Evolutionary conservation across 192 early-diverging fungal species (phyloP).

Genomic region (Entomortierella chlamydospora): DNA sequence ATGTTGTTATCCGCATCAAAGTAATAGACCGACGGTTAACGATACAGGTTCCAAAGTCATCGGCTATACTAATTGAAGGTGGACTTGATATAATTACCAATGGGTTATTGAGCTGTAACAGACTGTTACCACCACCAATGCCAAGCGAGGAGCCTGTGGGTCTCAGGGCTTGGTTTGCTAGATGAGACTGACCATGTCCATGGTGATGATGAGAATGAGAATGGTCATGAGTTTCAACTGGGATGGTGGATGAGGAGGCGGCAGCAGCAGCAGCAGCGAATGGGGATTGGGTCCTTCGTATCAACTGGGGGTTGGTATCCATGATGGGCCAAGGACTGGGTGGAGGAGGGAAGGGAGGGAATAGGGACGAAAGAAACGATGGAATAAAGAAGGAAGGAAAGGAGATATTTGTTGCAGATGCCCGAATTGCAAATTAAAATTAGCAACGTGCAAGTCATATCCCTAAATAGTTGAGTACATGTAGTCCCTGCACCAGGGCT

Average conservation of each 20-base stretch:
- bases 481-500: too few relatives aligned
- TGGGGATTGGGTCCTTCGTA: constrained; percentile 47
- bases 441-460: too few relatives aligned
- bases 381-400: not conserved
- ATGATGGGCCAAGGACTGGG: not conserved
- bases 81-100: constrained; percentile 10
- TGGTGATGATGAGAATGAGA: constrained; percentile 15
- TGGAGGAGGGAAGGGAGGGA: not conserved
- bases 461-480: too few relatives aligned
- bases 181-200: constrained; percentile 4
- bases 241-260: constrained; percentile 18
- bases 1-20: not conserved
- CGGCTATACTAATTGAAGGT: not conserved
- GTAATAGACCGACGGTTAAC: too few relatives aligned
- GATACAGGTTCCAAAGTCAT: too few relatives aligned
- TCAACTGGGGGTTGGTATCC: constrained; percentile 37
- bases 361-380: not conserved
- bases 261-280: constrained; percentile 30
- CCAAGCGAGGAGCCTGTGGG: constrained; percentile 12
- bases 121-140: constrained; percentile 9
- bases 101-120: constrained; percentile 34
- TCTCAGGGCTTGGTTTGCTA: constrained; percentile 9
- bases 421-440: too few relatives aligned
- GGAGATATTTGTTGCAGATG: too few relatives aligned
- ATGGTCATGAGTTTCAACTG: constrained; percentile 21